Evolutionary conservation across 306 rosid species (phyloP), one percentile per base, ranked within the genome.

Genomic region (Pterocarpus santalinus): DNA sequence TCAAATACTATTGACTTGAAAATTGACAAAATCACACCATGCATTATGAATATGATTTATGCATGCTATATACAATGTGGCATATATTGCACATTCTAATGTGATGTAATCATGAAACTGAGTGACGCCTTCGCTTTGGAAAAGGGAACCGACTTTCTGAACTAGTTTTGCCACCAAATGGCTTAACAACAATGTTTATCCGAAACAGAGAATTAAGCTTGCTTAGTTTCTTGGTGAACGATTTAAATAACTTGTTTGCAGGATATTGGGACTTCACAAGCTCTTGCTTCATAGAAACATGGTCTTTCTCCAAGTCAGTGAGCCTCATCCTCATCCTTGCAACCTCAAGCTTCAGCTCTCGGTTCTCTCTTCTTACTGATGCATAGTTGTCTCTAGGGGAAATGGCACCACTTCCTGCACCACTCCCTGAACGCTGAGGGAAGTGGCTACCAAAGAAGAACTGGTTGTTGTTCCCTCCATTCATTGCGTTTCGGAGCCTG

Each of bases 311-410:
- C 80, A 96, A 81, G 80, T 96, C 99, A 2, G 98, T 94, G 0
- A 96, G 88, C 81, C 99, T 89, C 99, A 96, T 94, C 85, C 99
- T 89, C 99, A 96, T 96, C 69, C 99, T 91, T 7, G 99, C 96
- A 5, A 96, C 99, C 82, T 96, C 99, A 12, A 93, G 97, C 88
- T 96, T 96, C 73, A 96, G 85, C 83, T 96, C 99, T 10, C 99
- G 78, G 81, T 96, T 96, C 88, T 96, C 99, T 73, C 99, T 86
- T 83, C 99, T 80, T 2, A 96, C 99, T 3, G 99, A 96, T 9
- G 99, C 99, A 14, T 96, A 96, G 85, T 96, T 96, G 82, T 96
- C 99, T 80, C 98, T 80, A 0, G 99, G 99, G 8, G 99, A 96
- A 8, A 96, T 96, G 69, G 98, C 98, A 53, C 98, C 98, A 61